Percentiles rank a stretch among this genome's conserved stretches.
Evolutionary conservation across 331 rosid species (phyloP).

Genomic region (Rosa hybrid): DNA sequence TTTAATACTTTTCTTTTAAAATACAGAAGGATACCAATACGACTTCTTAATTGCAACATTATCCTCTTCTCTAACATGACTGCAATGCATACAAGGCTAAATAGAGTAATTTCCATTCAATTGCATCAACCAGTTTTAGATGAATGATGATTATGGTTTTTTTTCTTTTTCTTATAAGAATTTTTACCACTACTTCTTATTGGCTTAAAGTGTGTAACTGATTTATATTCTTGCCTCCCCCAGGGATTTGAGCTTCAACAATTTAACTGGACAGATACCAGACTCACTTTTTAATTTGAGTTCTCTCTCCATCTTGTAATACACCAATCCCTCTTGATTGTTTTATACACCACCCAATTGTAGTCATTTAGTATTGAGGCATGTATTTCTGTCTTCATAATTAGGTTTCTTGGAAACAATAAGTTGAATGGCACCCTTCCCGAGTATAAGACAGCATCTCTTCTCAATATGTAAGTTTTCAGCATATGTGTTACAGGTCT

Average conservation of each 20-base stretch:
- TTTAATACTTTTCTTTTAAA: not conserved
- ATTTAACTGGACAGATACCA: conserved; percentile 56
- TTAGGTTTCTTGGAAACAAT: conserved; percentile 82
- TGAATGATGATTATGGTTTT: not conserved
- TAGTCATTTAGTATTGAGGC: not conserved
- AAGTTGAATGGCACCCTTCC: conserved; percentile 62
- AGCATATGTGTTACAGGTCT: conserved; percentile 9
- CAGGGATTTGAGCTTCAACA: conserved; percentile 94
- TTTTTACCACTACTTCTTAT: not conserved
- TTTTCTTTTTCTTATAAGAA: not conserved
- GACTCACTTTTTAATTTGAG: conserved; percentile 63
- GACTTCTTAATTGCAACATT: not conserved
- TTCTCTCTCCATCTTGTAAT: conserved; percentile 56
- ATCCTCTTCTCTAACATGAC: not conserved
- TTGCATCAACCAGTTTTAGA: not conserved
- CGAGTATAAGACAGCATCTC: conserved; percentile 38
- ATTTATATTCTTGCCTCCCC: conserved; percentile 9
- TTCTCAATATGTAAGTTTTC: conserved; percentile 57
- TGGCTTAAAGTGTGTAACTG: not conserved
- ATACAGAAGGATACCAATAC: not conserved
- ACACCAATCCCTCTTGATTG: conserved; percentile 12
- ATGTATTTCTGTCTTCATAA: conserved; percentile 17
- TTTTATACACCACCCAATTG: conserved; percentile 3
- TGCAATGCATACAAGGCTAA: not conserved
- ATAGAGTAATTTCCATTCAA: not conserved